These are phyloP conservation scores for Rhodotorula toruloides DNA, from an alignment of 768 basidiomycete genomes.

Conservation along the genomic window DNA sequence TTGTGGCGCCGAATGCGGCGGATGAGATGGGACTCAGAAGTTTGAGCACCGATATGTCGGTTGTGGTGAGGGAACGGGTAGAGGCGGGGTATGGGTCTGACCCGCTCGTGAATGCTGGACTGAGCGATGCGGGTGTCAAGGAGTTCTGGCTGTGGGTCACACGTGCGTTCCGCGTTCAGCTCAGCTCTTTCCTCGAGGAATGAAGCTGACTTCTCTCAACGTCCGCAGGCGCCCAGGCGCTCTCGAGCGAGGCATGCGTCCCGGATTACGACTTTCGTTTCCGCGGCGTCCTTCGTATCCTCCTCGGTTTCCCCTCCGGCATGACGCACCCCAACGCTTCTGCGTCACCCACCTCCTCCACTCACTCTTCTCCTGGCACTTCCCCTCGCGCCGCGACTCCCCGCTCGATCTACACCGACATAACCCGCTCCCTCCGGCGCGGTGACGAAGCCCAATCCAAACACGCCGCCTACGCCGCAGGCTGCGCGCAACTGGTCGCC, in stretches of 20 bases:
- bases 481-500: slow-evolving; percentile 24
- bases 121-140: slow-evolving; percentile 11
- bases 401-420: slow-evolving; percentile 22
- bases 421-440: slow-evolving; percentile 17
- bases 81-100: slow-evolving; percentile 26
- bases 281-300: slow-evolving; percentile 37
- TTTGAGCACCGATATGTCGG: slow-evolving; percentile 24
- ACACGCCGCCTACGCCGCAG: slow-evolving; percentile 25
- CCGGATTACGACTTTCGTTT: slow-evolving; percentile 40
- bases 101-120: slow-evolving; percentile 20
- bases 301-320: slow-evolving; percentile 35
- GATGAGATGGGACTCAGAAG: slow-evolving; percentile 1
- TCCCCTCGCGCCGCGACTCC: slow-evolving; percentile 6
- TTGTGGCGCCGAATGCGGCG: background rate
- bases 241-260: slow-evolving; percentile 30
- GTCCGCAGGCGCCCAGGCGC: slow-evolving; percentile 20
- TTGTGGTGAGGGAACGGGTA: slow-evolving; percentile 24
- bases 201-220: background rate
- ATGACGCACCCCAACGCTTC: slow-evolving; percentile 3
- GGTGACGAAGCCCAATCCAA: slow-evolving; percentile 31
- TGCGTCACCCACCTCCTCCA: background rate
- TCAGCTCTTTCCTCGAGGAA: too few species aligned
- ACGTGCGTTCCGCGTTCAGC: slow-evolving; percentile 3
- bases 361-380: background rate
- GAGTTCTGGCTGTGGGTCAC: slow-evolving; percentile 38